Conservation (phyloP, 345 rosid species). For the Corchorus olitorius region DNA sequence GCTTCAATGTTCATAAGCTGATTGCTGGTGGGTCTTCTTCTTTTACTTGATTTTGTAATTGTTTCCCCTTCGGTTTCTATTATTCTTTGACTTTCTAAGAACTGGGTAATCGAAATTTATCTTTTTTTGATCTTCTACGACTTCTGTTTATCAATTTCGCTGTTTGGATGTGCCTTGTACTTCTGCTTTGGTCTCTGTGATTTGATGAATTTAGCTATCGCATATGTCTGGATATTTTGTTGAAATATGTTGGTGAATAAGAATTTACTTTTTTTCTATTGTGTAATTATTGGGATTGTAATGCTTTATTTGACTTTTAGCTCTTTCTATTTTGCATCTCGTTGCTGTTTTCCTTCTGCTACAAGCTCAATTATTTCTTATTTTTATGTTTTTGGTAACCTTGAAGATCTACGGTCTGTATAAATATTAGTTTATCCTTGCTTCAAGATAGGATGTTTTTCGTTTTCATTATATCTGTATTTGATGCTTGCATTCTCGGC, state of each 20-base stretch:
- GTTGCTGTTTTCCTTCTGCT: not conserved
- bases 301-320: not conserved
- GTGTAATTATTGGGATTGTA: not conserved
- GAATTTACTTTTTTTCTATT: not conserved
- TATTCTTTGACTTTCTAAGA: not conserved
- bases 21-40: not conserved
- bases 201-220: not conserved
- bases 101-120: slow-evolving; percentile 16
- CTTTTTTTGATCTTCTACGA: slow-evolving; percentile 10
- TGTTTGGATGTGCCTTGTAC: not conserved
- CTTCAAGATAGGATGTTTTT: not conserved
- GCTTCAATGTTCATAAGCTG: not conserved
- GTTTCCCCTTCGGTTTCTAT: not conserved
- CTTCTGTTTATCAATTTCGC: not conserved
- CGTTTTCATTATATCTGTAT: not conserved
- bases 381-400: not conserved
- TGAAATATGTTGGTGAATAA: not conserved
- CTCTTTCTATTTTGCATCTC: not conserved
- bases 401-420: not conserved
- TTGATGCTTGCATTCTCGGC: slow-evolving; percentile 4
- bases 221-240: not conserved
- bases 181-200: not conserved
- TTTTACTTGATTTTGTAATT: not conserved
- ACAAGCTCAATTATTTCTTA: not conserved
- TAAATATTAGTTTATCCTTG: not conserved